Percentiles rank a stretch among this genome's conserved stretches.
Evolutionary conservation across 805 yeast genomes (phyloP).

Genomic region (Saccharomycopsis olivae): DNA sequence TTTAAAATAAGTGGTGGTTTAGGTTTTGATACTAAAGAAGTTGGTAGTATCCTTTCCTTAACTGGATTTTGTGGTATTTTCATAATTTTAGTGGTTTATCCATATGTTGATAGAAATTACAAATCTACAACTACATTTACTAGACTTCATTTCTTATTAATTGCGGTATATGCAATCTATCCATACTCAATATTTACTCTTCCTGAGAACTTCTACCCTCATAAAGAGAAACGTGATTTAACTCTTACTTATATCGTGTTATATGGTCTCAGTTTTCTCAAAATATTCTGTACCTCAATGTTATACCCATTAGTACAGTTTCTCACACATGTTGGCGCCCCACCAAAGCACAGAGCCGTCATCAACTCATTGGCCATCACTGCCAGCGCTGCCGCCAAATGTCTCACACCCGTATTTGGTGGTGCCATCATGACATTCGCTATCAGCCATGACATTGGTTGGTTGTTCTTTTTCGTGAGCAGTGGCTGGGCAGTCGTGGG

Average conservation of each 20-base stretch:
- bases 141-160: conserved; percentile 30
- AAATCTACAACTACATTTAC: conserved; percentile 37
- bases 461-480: conserved; percentile 25
- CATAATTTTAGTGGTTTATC: conserved; percentile 39
- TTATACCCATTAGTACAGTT: conserved; percentile 44
- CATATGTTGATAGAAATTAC: conserved; percentile 37
- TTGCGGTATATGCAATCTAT: conserved; percentile 33
- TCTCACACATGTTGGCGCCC: conserved; percentile 44
- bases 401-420: conserved; percentile 46
- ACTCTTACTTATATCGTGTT: conserved; percentile 3
- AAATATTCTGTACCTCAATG: conserved; percentile 34
- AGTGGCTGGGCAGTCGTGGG: conserved; percentile 10
- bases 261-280: conserved; percentile 26
- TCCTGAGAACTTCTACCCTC: conserved; percentile 24
- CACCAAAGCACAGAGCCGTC: conserved; percentile 43
- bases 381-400: conserved; percentile 43
- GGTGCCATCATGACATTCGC: conserved; percentile 35
- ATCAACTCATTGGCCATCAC: conserved; percentile 50
- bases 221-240: conserved; percentile 3
- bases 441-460: conserved; percentile 23
- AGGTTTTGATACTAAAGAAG: conserved; percentile 34
- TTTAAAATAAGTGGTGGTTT: conserved; percentile 42
- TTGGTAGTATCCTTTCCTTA: conserved; percentile 40
- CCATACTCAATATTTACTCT: conserved; percentile 40
- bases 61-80: conserved; percentile 46